Evolutionary conservation across 2,329 filamentous ascomycete genomes (phyloP).

Genomic region (Fusarium stilboides): DNA sequence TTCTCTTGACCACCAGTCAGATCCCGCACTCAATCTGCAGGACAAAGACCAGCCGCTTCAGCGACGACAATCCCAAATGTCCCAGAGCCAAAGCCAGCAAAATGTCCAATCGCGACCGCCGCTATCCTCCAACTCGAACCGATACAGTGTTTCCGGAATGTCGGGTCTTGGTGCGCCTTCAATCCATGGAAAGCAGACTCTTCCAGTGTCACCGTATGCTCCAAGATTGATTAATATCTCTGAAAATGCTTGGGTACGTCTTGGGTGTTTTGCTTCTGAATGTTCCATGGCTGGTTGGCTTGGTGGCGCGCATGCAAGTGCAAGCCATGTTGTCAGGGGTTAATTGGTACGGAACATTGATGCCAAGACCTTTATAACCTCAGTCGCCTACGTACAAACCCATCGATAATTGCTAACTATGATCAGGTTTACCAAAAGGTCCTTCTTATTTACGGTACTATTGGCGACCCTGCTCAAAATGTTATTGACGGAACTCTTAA

Average conservation of each 20-base stretch:
- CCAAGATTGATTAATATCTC: slow-evolving; percentile 84
- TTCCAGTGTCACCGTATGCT: slow-evolving; percentile 82
- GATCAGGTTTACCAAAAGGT: slow-evolving; percentile 90
- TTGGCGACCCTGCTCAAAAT: slow-evolving; percentile 79
- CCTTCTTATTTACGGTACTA: slow-evolving; percentile 83
- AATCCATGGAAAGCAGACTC: slow-evolving; percentile 67
- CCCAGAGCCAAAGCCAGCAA: slow-evolving; percentile 45
- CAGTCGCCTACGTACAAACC: background rate
- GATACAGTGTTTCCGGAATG: slow-evolving; percentile 77
- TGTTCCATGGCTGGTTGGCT: slow-evolving; percentile 25
- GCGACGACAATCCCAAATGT: slow-evolving; percentile 35
- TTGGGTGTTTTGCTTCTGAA: slow-evolving; percentile 35
- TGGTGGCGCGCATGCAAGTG: slow-evolving; percentile 24
- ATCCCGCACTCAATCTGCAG: slow-evolving; percentile 75
- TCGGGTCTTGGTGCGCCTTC: slow-evolving; percentile 71
- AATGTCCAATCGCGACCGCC: slow-evolving; percentile 55
- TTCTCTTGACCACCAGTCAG: slow-evolving; percentile 77
- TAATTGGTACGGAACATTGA: slow-evolving; percentile 18
- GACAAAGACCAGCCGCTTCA: slow-evolving; percentile 61
- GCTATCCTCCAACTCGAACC: slow-evolving; percentile 63
- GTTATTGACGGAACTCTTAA: slow-evolving; percentile 84
- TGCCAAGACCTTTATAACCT: slow-evolving; percentile 22
- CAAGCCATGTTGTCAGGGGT: slow-evolving; percentile 34
- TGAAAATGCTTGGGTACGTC: slow-evolving; percentile 87
- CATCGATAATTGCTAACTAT: slow-evolving; percentile 45